These are phyloP conservation scores for Colletotrichum acutatum DNA, from an alignment of 2,329 filamentous ascomycete species.

Conservation along the genomic window DNA sequence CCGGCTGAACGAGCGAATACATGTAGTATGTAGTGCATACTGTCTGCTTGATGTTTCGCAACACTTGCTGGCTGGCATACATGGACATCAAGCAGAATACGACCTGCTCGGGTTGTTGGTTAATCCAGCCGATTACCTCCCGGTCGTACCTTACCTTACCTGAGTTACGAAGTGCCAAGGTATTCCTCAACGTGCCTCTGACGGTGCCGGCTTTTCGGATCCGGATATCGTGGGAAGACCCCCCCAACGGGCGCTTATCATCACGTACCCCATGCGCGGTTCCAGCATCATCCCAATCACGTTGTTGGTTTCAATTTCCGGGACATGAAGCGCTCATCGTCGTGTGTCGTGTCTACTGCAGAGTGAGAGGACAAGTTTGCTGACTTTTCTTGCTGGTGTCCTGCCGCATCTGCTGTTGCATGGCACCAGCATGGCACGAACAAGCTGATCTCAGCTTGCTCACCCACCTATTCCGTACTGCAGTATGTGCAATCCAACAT, in stretches of 20 bases:
- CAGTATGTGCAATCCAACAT: slow-evolving; percentile 10
- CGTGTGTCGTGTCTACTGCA: not conserved
- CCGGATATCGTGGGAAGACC: slow-evolving; percentile 4
- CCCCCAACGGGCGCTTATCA: slow-evolving; percentile 21
- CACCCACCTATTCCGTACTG: not conserved
- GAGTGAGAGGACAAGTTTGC: not conserved
- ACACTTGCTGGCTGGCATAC: not conserved
- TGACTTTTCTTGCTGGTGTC: not conserved
- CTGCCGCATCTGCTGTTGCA: slow-evolving; percentile 14
- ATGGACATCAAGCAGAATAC: not conserved
- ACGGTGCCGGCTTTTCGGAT: slow-evolving; percentile 15
- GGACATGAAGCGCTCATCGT: not conserved
- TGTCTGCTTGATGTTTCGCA: not conserved
- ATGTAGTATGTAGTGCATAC: not conserved
- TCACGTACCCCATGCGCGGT: not conserved
- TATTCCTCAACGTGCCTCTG: not conserved
- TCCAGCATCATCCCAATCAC: slow-evolving; percentile 13
- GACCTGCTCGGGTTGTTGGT: not conserved
- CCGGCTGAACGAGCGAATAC: not conserved
- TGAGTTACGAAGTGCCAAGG: no score
- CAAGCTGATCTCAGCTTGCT: slow-evolving; percentile 14
- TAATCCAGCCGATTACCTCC: slow-evolving; percentile 3
- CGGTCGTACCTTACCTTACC: no score
- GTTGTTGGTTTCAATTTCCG: not conserved
- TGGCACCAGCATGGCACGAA: slow-evolving; percentile 33